Evolutionary conservation across 169 alveolate genomes (phyloP), one percentile per base, ranked within the genome.

Genomic region (Plasmodium berghei): DNA sequence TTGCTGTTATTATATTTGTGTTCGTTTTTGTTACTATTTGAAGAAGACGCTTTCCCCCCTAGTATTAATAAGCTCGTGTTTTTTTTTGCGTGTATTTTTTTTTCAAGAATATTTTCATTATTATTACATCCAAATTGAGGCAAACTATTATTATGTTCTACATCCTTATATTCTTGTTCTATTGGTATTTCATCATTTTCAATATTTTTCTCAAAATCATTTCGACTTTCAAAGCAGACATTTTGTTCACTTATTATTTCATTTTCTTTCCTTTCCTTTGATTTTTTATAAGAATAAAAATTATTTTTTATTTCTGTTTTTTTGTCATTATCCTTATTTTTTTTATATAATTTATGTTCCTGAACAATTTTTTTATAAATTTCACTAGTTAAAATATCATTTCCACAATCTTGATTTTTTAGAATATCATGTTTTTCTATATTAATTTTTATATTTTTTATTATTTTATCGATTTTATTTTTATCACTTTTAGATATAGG

Each of bases 321-420:
- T 9, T 2, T 26, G 26, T 46, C 34, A 42, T 52, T 52, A 42
- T 40, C 10, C 54, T 26, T 14, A 48, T 45, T 10, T 49, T 70
- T 75, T 10, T 46, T 40, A 45, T 28, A 20, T 12, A 77, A 67
- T 42, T 52, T 77, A 40, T 77, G 69, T 34, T 77, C 89, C 22
- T 24, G 40, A 6, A 64, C 42, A 49, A 77, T 64, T 77, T 77
- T 77, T 14, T 77, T 24, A 42, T 63, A 77, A 10, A 77, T 48
- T n/a, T 63, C 72, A 22, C 34, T 77, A 2, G 89, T 77, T 42
- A 77, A 22, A 26, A 34, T 46, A 45, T 77, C 56, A n/a, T 49
- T 61, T 9, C 24, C 80, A 14, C 28, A n/a, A 5, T 6, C 10
- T 18, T 58, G 28, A 45, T 34, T 70, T 70, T 24, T 18, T 0